Conservation (phyloP, 148 eudicot genomes). For the Persicaria tinctoria region DNA sequence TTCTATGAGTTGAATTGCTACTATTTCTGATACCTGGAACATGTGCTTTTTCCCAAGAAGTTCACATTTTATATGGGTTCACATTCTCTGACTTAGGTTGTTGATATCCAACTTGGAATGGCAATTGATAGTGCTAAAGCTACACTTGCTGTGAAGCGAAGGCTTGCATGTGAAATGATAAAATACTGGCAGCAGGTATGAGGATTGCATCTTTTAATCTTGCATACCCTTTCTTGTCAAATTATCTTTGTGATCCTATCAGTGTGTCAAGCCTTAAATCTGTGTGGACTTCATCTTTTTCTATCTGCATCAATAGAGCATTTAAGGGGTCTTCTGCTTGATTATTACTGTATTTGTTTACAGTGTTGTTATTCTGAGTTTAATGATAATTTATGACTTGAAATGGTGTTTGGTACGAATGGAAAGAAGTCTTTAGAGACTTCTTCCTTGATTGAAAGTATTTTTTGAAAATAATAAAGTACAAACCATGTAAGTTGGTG, state of each 20-base stretch:
- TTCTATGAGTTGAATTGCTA: background rate
- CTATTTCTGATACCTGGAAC: background rate
- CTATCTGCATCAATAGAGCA: background rate
- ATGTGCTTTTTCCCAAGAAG: background rate
- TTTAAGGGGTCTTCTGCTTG: background rate
- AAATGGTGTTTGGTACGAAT: no score
- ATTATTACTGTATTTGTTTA: background rate
- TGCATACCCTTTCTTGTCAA: background rate
- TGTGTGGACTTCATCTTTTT: background rate
- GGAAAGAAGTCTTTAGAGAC: no score
- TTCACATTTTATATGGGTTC: background rate
- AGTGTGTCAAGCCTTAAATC: background rate
- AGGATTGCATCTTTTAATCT: slow-evolving; percentile 5
- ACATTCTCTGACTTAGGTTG: slow-evolving; percentile 27
- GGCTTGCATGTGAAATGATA: slow-evolving; percentile 98
- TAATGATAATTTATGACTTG: no score
- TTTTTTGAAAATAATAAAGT: no score
- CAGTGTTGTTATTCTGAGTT: no score
- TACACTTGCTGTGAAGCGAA: slow-evolving; percentile 94
- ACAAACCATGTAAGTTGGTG: no score
- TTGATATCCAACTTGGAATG: slow-evolving; percentile 92
- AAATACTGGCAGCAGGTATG: slow-evolving; percentile 98
- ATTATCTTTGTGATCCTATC: background rate
- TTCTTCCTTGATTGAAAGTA: no score
- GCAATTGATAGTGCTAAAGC: slow-evolving; percentile 98